phyloP scores from a whole-genome alignment of 2,329 filamentous ascomycete species.

The Talaromyces atroroseus region DNA sequence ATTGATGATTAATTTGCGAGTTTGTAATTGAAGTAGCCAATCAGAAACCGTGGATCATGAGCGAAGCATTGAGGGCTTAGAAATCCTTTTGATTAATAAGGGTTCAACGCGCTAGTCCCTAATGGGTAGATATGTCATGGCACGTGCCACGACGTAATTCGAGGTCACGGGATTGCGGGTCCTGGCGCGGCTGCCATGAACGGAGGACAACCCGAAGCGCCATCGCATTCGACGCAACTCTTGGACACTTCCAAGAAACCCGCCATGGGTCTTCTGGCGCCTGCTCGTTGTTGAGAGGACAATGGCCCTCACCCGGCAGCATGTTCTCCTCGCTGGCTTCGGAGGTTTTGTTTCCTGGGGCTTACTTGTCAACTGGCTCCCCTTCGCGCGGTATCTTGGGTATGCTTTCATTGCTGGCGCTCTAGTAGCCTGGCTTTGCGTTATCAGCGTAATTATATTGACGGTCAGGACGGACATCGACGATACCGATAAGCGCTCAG shows the following conservation, averaged over 20 bases:
- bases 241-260: constrained; percentile 14
- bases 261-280: constrained; percentile 30
- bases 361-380: constrained; percentile 75
- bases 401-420: constrained; percentile 74
- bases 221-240: background rate
- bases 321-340: constrained; percentile 38
- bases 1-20: background rate
- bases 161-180: constrained; percentile 6
- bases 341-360: constrained; percentile 73
- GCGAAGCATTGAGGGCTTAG: background rate
- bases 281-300: constrained; percentile 43
- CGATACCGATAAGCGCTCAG: constrained; percentile 39
- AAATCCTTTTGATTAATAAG: background rate
- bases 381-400: constrained; percentile 74
- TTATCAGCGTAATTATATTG: constrained; percentile 56
- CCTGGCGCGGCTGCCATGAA: background rate
- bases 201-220: background rate
- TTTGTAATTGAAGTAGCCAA: background rate
- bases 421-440: constrained; percentile 48
- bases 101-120: background rate
- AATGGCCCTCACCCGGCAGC: constrained; percentile 44
- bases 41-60: background rate
- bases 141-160: no score
- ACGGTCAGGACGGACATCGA: constrained; percentile 40
- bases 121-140: background rate